Evolutionary conservation across 805 yeast species (phyloP).

Genomic region (Saturnispora ahearnii): DNA sequence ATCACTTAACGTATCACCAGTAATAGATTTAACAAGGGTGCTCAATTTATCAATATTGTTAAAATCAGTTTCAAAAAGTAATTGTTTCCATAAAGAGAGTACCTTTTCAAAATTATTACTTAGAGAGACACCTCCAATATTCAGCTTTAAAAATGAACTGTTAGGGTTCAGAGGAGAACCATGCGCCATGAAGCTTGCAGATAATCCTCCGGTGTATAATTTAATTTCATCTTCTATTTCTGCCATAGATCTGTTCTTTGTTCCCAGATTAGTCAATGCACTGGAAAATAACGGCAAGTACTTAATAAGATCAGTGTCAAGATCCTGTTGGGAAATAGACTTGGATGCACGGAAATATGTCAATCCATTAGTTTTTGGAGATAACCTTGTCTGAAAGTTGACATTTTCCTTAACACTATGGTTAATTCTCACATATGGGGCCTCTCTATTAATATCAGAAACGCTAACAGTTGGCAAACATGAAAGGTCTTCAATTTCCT

Average conservation of each 20-base stretch:
- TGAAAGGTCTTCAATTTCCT: slow-evolving; percentile 61
- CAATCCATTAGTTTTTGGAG: slow-evolving; percentile 60
- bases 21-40: slow-evolving; percentile 61
- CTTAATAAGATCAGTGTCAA: slow-evolving; percentile 57
- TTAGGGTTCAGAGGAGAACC: slow-evolving; percentile 44
- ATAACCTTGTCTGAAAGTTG: slow-evolving; percentile 24
- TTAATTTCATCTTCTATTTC: slow-evolving; percentile 80
- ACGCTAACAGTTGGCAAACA: slow-evolving; percentile 72
- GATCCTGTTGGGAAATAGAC: slow-evolving; percentile 36
- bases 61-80: slow-evolving; percentile 64
- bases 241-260: slow-evolving; percentile 58
- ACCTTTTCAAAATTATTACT: slow-evolving; percentile 53
- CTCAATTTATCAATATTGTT: slow-evolving; percentile 56
- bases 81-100: slow-evolving; percentile 56
- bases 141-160: slow-evolving; percentile 44
- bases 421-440: slow-evolving; percentile 33
- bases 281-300: slow-evolving; percentile 71
- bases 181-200: slow-evolving; percentile 49
- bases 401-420: slow-evolving; percentile 16
- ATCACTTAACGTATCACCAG: slow-evolving; percentile 66
- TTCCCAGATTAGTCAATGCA: slow-evolving; percentile 83
- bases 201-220: slow-evolving; percentile 75
- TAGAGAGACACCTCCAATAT: slow-evolving; percentile 60
- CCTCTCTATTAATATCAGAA: slow-evolving; percentile 58
- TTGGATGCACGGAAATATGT: slow-evolving; percentile 67